Base-by-base conservation (phyloP, 768 basidiomycete species). In the Leccinum subgranulosum region DNA sequence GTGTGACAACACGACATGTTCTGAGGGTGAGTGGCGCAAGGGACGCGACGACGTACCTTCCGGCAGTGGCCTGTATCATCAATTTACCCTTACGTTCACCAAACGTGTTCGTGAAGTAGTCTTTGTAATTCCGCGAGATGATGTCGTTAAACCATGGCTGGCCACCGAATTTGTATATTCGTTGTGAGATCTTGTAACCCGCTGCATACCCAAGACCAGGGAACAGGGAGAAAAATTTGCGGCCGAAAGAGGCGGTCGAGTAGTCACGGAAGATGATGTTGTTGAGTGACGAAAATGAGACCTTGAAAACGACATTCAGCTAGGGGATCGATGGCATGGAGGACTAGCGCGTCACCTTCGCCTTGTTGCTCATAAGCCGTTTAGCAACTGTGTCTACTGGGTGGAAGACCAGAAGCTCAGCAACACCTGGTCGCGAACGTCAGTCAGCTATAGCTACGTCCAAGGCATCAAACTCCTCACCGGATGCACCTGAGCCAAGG, bases 331-430 rank as follows among this genome's bases (percentile, higher is more conserved):
- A 41, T 1, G 15, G 19, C 11, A 29, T 4, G 15, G 25, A 45
- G 11, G 27, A 45, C 4, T 10, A 10, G 39, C 3, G 21, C 14
- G 14, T 8, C 56, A 86, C 92, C 81, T 89, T 90, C 60, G 81
- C 79, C 79, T 94, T 94, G 84, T 98, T 97, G 73, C 92, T 95
- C 96, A 99, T 99, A 53, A 99, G 74, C 34, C 96, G 88, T 74
- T 99, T 99, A n/a, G 97, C 94, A 54, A 98, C 87, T 1, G 97
- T 99, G 75, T 99, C 94, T 23, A 94, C 91, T 19, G 94, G 94
- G 71, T 97, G 94, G 77, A 98, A 97, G 19, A 98, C 84, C 64
- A 97, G 75, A 54, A 99, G 81, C 79, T 99, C 96, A 63, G 95
- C 94, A 66, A 99, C 80, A 69, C 95, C 95, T 96, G 61, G 17